Percentiles rank a stretch among this genome's conserved stretches.
These are phyloP conservation scores for Geotrichum europaeum DNA, from an alignment of 1,139 yeast genomes.

Conservation along the genomic window DNA sequence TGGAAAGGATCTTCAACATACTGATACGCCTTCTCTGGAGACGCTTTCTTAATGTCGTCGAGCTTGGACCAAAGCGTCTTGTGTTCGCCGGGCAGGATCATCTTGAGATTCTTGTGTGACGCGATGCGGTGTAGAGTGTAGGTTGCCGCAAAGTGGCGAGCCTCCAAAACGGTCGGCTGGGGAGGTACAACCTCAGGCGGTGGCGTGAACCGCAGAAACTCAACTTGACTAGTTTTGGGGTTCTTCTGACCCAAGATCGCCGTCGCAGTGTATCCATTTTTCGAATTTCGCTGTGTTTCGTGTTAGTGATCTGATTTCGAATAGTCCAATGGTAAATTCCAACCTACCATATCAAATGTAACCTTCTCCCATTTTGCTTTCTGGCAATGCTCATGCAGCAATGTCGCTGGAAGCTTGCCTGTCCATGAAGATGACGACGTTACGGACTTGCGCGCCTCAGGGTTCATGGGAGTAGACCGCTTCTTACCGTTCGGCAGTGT, in stretches of 20 bases:
- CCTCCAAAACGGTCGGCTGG: slow-evolving; percentile 78
- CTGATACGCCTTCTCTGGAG: slow-evolving; percentile 19
- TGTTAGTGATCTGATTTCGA: neutral
- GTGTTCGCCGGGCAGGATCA: slow-evolving; percentile 82
- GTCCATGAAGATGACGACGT: slow-evolving; percentile 74
- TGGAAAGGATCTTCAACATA: slow-evolving; percentile 71
- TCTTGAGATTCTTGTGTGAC: slow-evolving; percentile 72
- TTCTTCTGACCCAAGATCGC: slow-evolving; percentile 61
- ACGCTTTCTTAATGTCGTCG: slow-evolving; percentile 44
- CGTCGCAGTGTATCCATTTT: slow-evolving; percentile 1
- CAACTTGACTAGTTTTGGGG: slow-evolving; percentile 69
- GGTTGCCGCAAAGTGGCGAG: slow-evolving; percentile 86
- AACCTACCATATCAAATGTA: slow-evolving; percentile 59
- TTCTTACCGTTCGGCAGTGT: neutral
- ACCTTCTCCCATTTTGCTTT: slow-evolving; percentile 87
- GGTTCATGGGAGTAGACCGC: slow-evolving; percentile 15
- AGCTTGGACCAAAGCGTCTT: slow-evolving; percentile 70
- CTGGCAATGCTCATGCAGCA: slow-evolving; percentile 83
- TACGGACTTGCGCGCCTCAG: slow-evolving; percentile 31
- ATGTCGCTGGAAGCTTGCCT: slow-evolving; percentile 84
- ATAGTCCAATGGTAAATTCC: slow-evolving; percentile 9
- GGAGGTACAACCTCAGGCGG: slow-evolving; percentile 50
- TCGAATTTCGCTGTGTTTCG: neutral
- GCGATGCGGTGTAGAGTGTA: slow-evolving; percentile 76
- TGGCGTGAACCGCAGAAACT: slow-evolving; percentile 57